Evolutionary conservation across 2,329 filamentous ascomycete species (phyloP), one percentile per base, ranked within the genome.

Genomic region (Sphaerulina populicola): DNA sequence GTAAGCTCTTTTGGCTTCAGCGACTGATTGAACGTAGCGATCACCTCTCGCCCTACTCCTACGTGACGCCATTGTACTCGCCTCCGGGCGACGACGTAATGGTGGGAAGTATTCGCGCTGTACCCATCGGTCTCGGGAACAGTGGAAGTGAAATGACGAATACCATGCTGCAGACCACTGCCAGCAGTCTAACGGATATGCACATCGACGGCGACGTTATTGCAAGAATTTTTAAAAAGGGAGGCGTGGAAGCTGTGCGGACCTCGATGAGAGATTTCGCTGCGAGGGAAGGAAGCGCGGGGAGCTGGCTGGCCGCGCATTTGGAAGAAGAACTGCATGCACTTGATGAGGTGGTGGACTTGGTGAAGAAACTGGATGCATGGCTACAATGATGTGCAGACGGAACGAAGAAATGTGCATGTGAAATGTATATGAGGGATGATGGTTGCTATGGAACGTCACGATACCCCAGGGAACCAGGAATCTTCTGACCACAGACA

Each of bases 1-100:
- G 76, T 6, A 72, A 94, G 3, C 73, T 97, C 4, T 77, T 77
- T 51, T 81, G 91, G 56, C 64, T 96, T 1, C 83, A 94, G 62
- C 83, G 85, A 52, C 65, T 94, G 43, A 60, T 65, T 46, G 61
- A 66, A 41, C 64, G 67, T 55, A 62, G 55, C 30, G 60, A 68
- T 23, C 58, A 63, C 31, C 57, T 68, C 6, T 62, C 60, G n/a
- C 59, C 64, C 6, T 57, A 59, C 41, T 59, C 57, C 1, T 51
- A 51, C 29, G n/a, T 10, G 30, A 52, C 36, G 44, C 47, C 29
- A 47, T 58, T 14, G 14, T 43, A 14, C 60, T 62, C 43, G 43
- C 23, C 23, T 27, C 43, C 33, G 40, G 50, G 47, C 30, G 56
- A 52, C 30, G 46, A 57, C 6, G 41, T 23, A 1, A 53, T 50